Base-by-base conservation (phyloP, 2,329 filamentous ascomycete genomes). In the Botrytis medusae region DNA sequence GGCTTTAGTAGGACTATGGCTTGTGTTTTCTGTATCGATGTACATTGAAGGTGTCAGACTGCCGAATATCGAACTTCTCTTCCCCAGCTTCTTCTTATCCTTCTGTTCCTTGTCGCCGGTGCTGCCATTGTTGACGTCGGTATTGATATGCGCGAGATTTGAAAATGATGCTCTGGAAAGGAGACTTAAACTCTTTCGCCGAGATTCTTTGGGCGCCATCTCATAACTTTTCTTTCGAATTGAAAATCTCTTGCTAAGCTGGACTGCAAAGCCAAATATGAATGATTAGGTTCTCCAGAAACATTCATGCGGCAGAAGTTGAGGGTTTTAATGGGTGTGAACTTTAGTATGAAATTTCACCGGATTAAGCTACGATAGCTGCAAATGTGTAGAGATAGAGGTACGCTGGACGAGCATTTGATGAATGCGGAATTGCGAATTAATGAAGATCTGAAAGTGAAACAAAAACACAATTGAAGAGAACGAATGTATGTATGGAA, bases 151-250 rank as follows among this genome's bases (percentile, higher is more conserved):
- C 54, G 77, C 71, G 29, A 80, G 75, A 51, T 73, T 74, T 29
- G 72, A 73, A 29, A 77, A 71, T 3, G 76, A 76, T 44, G 71
- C 70, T 70, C 78, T 76, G 20, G 78, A 76, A 64, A 81, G 79
- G 29, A 80, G 70, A 72, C 77, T 79, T 32, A 80, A 74, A 73
- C 79, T 81, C 75, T 79, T 80, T 32, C 79, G 78, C 59, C 80
- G 74, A 42, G 75, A n/a, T 54, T 60, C 73, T 69, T 74, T 76
- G 32, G 77, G 78, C 54, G 79, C 77, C 79, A 81, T 81, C 68
- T 73, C 71, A 71, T 75, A 54, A 63, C 68, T 76, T 73, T 72
- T 63, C 71, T 65, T 40, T 37, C 32, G 60, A 34, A 61, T 5
- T 48, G 37, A 20, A 42, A 72, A 61, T 29, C 54, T 59, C 63